phyloP scores from a whole-genome alignment of 1,284 basidiomycete species.

The Pseudozyma sp. region DNA sequence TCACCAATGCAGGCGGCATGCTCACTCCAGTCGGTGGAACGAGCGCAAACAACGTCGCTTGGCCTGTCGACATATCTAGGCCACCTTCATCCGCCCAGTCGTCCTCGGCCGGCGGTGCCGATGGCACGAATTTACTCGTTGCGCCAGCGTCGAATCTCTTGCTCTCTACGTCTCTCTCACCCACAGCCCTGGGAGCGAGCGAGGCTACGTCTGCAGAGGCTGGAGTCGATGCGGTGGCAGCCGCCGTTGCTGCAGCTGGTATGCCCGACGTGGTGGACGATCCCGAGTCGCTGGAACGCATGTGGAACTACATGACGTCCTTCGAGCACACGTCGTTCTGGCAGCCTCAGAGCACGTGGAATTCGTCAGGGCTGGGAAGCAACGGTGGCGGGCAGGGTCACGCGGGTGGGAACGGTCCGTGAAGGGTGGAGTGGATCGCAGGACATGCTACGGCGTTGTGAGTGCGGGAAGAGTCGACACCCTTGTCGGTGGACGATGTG shows the following conservation, averaged over 20 bases:
- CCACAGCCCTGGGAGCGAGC: conserved; percentile 3
- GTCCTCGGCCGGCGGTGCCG: conserved; percentile 12
- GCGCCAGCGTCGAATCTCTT: conserved; percentile 22
- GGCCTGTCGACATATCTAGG: conserved; percentile 15
- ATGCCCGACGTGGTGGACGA: conserved; percentile 43
- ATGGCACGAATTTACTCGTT: conserved; percentile 10
- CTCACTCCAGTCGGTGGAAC: conserved; percentile 21
- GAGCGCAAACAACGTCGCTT: conserved; percentile 6
- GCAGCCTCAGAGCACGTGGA: conserved; percentile 51
- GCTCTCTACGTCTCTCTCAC: conserved; percentile 16
- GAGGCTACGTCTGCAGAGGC: conserved; percentile 7
- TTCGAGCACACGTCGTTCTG: conserved; percentile 49
- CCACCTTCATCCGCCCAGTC: conserved; percentile 15
- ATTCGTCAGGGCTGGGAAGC: conserved; percentile 8
- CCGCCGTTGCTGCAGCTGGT: conserved; percentile 10
- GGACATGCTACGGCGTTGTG: no score
- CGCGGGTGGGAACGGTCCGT: background rate
- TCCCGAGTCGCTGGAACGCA: conserved; percentile 40
- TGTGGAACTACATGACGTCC: conserved; percentile 55
- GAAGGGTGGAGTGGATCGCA: background rate
- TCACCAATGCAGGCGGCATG: conserved; percentile 12
- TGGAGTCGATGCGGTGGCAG: conserved; percentile 1
- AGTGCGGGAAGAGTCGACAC: no score
- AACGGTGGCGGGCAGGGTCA: conserved; percentile 3
- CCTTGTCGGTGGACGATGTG: no score